Percentiles rank a stretch among this genome's conserved stretches.
Evolutionary conservation across 179 eudicot genomes (phyloP).

Genomic region (Sideroxylon spinosum): DNA sequence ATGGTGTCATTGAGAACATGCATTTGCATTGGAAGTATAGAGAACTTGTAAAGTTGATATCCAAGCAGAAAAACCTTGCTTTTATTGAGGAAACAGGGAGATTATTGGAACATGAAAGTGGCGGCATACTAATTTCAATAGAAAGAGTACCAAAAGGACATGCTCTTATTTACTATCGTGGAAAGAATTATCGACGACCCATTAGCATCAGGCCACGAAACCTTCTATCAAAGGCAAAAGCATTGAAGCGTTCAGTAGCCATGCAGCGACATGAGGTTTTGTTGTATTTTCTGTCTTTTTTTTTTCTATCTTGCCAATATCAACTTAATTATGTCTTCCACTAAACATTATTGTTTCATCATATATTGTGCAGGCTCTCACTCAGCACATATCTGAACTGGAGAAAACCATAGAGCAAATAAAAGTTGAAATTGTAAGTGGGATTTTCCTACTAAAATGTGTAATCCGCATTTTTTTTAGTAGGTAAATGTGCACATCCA

Average conservation of each 20-base stretch:
- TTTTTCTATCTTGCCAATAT: not conserved
- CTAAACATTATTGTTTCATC: not conserved
- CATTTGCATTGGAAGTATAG: constrained; percentile 99
- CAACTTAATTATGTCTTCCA: not conserved
- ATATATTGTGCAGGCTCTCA: constrained; percentile 60
- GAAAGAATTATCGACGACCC: constrained; percentile 93
- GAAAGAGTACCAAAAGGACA: constrained; percentile 89
- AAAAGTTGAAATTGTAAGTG: constrained; percentile 67
- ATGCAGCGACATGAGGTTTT: constrained; percentile 94
- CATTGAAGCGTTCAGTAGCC: constrained; percentile 82
- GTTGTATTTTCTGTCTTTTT: not conserved
- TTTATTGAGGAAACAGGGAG: constrained; percentile 94
- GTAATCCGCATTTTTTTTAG: no score
- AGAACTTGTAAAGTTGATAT: constrained; percentile 91
- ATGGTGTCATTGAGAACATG: constrained; percentile 99
- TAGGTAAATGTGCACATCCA: no score
- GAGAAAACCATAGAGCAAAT: constrained; percentile 71
- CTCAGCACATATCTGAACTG: constrained; percentile 78
- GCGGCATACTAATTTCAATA: constrained; percentile 82
- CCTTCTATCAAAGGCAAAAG: constrained; percentile 88
- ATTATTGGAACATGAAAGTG: constrained; percentile 88
- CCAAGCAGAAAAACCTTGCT: constrained; percentile 74
- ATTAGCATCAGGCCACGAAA: constrained; percentile 81
- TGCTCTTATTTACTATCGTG: constrained; percentile 89
- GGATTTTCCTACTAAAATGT: constrained; percentile 12